These are phyloP conservation scores for Hypoxylon sp. DNA, from an alignment of 2,329 filamentous ascomycete genomes.

Conservation along the genomic window DNA sequence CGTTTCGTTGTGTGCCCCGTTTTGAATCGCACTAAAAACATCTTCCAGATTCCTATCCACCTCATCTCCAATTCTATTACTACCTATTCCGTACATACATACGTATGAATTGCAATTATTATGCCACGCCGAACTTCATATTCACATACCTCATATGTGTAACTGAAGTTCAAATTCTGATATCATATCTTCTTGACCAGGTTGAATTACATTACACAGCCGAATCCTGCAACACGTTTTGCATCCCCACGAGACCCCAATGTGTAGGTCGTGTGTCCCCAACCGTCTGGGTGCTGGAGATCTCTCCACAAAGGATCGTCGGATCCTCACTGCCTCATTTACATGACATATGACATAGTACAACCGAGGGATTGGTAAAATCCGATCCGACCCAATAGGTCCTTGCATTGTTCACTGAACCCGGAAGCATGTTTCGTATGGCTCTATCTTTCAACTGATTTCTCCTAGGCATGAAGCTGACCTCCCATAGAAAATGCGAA, in stretches of 20 bases:
- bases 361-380: neutral
- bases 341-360: constrained; percentile 11
- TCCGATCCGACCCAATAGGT: neutral
- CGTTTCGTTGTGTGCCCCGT: too few relatives aligned
- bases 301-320: constrained; percentile 21
- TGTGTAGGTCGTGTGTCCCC: neutral
- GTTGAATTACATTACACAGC: constrained; percentile 8
- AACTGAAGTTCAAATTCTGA: neutral
- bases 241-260: constrained; percentile 12
- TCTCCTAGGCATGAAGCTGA: neutral
- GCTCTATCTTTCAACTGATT: too few relatives aligned
- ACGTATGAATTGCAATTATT: too few relatives aligned
- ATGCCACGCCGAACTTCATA: too few relatives aligned
- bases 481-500: constrained; percentile 3
- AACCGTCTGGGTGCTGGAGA: constrained; percentile 10
- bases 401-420: constrained; percentile 12
- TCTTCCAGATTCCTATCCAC: too few relatives aligned
- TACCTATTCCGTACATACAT: too few relatives aligned
- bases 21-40: too few relatives aligned
- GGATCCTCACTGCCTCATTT: constrained; percentile 21
- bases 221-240: constrained; percentile 18
- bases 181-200: constrained; percentile 10
- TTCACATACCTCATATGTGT: too few relatives aligned
- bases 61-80: too few relatives aligned
- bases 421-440: constrained; percentile 26